Percentiles rank a stretch among this genome's conserved stretches.
These are phyloP conservation scores for Cystobasidium ongulense DNA, from an alignment of 768 basidiomycete species.

Conservation along the genomic window DNA sequence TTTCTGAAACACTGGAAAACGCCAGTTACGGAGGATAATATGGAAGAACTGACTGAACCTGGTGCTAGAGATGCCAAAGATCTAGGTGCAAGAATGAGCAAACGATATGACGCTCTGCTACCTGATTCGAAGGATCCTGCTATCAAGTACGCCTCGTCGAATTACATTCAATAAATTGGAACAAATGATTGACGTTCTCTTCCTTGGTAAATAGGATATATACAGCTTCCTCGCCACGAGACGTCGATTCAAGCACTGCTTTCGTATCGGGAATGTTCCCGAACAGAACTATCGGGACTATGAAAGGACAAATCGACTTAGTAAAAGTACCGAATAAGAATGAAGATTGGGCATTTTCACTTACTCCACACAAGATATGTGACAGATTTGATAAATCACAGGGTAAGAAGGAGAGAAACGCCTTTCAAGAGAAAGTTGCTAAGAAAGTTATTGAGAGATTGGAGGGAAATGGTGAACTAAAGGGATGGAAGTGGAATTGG, in stretches of 20 bases:
- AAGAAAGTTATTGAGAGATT: conserved; percentile 40
- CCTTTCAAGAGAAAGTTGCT: not conserved
- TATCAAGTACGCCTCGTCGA: not conserved
- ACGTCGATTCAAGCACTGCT: conserved; percentile 15
- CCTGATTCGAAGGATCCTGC: conserved; percentile 22
- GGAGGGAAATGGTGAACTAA: conserved; percentile 22
- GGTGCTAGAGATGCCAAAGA: conserved; percentile 45
- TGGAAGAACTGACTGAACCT: conserved; percentile 44
- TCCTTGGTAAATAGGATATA: conserved; percentile 3
- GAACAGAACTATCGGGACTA: not conserved
- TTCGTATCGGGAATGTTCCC: conserved; percentile 22
- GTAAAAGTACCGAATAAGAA: conserved; percentile 20
- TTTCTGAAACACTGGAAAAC: conserved; percentile 45
- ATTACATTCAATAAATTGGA: not conserved
- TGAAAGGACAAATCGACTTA: conserved; percentile 9
- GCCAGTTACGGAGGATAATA: conserved; percentile 44
- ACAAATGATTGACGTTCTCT: too few species aligned
- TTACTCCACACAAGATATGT: conserved; percentile 26
- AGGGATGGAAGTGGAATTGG: conserved; percentile 41
- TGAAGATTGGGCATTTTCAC: conserved; percentile 9
- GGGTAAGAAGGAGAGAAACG: conserved; percentile 7
- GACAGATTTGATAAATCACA: conserved; percentile 15
- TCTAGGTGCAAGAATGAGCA: conserved; percentile 33
- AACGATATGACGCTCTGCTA: conserved; percentile 36
- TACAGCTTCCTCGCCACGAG: conserved; percentile 10